phyloP scores from a whole-genome alignment of 352 stramenopile genomes.

The Pythium phragmitis region DNA sequence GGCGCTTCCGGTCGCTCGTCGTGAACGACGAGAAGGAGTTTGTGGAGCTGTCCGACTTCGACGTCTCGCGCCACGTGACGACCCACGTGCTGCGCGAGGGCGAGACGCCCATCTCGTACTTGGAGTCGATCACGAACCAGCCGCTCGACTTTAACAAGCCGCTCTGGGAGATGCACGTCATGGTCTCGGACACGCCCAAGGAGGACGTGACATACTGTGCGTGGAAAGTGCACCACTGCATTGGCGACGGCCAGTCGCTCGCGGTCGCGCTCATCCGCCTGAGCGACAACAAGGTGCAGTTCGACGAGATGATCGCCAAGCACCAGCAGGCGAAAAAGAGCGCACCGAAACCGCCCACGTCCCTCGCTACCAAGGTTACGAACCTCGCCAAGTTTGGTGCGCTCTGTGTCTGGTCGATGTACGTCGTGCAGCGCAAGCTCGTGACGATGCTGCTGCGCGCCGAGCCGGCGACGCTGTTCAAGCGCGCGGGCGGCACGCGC shows the following conservation, averaged over 20 bases:
- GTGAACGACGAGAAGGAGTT: constrained; percentile 46
- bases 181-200: constrained; percentile 35
- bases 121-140: constrained; percentile 71
- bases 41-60: constrained; percentile 56
- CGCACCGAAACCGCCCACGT: constrained; percentile 34
- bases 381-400: constrained; percentile 32
- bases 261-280: constrained; percentile 62
- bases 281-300: constrained; percentile 67
- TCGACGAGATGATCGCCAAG: constrained; percentile 63
- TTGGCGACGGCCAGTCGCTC: constrained; percentile 71
- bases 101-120: constrained; percentile 59
- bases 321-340: constrained; percentile 32
- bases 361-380: constrained; percentile 28
- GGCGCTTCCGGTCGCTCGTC: constrained; percentile 67
- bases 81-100: constrained; percentile 49
- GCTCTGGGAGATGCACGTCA: constrained; percentile 75
- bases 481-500: constrained; percentile 46
- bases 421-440: constrained; percentile 58
- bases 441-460: constrained; percentile 41
- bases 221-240: constrained; percentile 80
- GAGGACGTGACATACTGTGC: constrained; percentile 41
- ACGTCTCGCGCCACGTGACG: constrained; percentile 51
- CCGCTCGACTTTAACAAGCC: constrained; percentile 66
- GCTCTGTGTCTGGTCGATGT: constrained; percentile 54
- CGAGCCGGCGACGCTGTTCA: constrained; percentile 69